These are phyloP conservation scores for Candida saitoana DNA, from an alignment of 805 yeast species.

Conservation along the genomic window DNA sequence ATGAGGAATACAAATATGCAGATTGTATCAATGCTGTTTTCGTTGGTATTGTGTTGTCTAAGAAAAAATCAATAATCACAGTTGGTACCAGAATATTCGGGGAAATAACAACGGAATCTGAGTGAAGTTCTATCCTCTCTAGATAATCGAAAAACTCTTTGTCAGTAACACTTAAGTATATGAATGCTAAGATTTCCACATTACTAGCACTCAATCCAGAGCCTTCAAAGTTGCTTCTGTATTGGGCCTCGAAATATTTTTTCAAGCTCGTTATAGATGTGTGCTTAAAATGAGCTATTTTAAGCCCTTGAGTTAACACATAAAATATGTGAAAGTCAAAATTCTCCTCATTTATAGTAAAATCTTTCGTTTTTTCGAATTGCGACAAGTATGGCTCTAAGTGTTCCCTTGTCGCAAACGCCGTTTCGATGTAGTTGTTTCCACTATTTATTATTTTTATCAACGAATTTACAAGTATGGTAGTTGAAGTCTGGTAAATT, in stretches of 20 bases:
- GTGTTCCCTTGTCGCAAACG: slow-evolving; percentile 27
- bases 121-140: slow-evolving; percentile 17
- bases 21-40: slow-evolving; percentile 24
- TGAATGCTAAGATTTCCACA: slow-evolving; percentile 27
- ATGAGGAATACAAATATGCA: slow-evolving; percentile 26
- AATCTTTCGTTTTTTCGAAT: slow-evolving; percentile 40
- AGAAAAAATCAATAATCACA: slow-evolving; percentile 23
- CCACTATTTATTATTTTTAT: slow-evolving; percentile 21
- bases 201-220: slow-evolving; percentile 10
- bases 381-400: slow-evolving; percentile 41
- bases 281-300: slow-evolving; percentile 52
- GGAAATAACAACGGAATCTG: slow-evolving; percentile 12
- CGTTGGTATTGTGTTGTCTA: slow-evolving; percentile 15
- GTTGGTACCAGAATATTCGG: slow-evolving; percentile 23
- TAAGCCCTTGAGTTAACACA: slow-evolving; percentile 53
- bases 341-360: slow-evolving; percentile 40
- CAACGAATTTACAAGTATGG: slow-evolving; percentile 26
- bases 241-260: slow-evolving; percentile 41
- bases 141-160: slow-evolving; percentile 20
- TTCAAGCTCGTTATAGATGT: slow-evolving; percentile 45
- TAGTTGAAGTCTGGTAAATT: slow-evolving; percentile 30
- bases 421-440: slow-evolving; percentile 19
- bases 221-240: slow-evolving; percentile 12
- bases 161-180: slow-evolving; percentile 27
- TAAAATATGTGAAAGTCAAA: slow-evolving; percentile 50